A percentile compares a stretch with the other conserved stretches of the same genome.
Conservation (phyloP, 1,139 yeast genomes). For the Yamadazyma blattariae region DNA sequence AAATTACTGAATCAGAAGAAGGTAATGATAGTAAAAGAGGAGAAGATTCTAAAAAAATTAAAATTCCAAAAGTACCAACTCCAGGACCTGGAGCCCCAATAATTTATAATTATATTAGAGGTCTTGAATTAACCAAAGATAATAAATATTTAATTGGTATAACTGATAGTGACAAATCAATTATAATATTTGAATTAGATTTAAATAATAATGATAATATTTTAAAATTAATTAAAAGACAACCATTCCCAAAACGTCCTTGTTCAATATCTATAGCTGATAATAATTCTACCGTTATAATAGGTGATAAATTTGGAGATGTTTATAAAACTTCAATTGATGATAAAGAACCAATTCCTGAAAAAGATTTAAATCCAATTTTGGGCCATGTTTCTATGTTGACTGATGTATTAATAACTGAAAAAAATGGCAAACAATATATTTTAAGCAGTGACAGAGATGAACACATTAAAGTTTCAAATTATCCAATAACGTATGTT, state of each 20-base stretch:
- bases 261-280: slow-evolving; percentile 67
- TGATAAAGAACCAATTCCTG: slow-evolving; percentile 28
- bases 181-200: slow-evolving; percentile 55
- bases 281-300: slow-evolving; percentile 50
- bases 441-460: slow-evolving; percentile 89
- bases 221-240: slow-evolving; percentile 60
- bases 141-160: slow-evolving; percentile 61
- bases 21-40: slow-evolving; percentile 22
- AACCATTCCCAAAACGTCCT: slow-evolving; percentile 86
- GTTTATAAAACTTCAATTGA: slow-evolving; percentile 61
- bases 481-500: slow-evolving; percentile 74
- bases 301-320: slow-evolving; percentile 98
- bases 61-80: slow-evolving; percentile 54
- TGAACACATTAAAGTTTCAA: slow-evolving; percentile 89
- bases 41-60: slow-evolving; percentile 28
- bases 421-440: slow-evolving; percentile 46
- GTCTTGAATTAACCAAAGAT: slow-evolving; percentile 47
- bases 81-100: slow-evolving; percentile 72
- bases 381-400: slow-evolving; percentile 97
- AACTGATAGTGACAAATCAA: slow-evolving; percentile 82
- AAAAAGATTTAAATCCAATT: slow-evolving; percentile 55
- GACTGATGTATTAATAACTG: slow-evolving; percentile 59
- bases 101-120: slow-evolving; percentile 62
- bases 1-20: slow-evolving; percentile 18
- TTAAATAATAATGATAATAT: slow-evolving; percentile 24